Evolutionary conservation across 2,329 filamentous ascomycete species (phyloP), one percentile per base, ranked within the genome.

Genomic region (Talaromyces atroroseus): DNA sequence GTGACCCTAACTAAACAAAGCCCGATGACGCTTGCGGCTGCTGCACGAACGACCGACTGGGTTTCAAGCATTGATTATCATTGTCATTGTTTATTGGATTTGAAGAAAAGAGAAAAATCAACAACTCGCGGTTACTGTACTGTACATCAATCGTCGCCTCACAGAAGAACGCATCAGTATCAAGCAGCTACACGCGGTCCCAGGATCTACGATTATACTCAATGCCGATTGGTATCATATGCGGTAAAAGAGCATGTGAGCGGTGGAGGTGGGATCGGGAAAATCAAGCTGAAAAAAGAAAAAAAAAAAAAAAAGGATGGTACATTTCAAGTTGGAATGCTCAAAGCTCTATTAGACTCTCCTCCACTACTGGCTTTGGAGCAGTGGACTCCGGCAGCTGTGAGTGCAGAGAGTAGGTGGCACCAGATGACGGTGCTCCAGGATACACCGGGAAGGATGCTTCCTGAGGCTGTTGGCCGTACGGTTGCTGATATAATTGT

Each of bases 331-430:
- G 16, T 21, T 42, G 38, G 8, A n/a, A n/a, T n/a, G 52, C 36
- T 54, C 63, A 69, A 57, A 69, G 59, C 54, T 69, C 67, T 57
- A 69, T 69, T 51, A 69, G 54, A 56, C 66, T 68, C 57, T 69
- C 67, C 46, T 69, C 67, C 12, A 66, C 65, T 5, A 59, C 60
- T 2, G 66, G 64, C 40, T 62, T 63, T 24, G 65, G 49, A 8
- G 61, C 58, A 10, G 60, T 29, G 26, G 65, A 56, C 47, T 65
- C 63, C 57, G 63, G 59, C 34, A 61, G 55, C 23, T 64, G 63
- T 44, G 54, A 53, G 16, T 60, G 59, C n/a, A 56, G 50, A 26
- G 52, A 59, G 46, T 62, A 50, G 16, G 57, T 56, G 16, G 57
- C 54, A 45, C 59, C 54, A 7, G 61, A 32, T 18, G 36, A n/a